Evolutionary conservation across 345 rosid species (phyloP).

Genomic region (Dipteronia sinensis): DNA sequence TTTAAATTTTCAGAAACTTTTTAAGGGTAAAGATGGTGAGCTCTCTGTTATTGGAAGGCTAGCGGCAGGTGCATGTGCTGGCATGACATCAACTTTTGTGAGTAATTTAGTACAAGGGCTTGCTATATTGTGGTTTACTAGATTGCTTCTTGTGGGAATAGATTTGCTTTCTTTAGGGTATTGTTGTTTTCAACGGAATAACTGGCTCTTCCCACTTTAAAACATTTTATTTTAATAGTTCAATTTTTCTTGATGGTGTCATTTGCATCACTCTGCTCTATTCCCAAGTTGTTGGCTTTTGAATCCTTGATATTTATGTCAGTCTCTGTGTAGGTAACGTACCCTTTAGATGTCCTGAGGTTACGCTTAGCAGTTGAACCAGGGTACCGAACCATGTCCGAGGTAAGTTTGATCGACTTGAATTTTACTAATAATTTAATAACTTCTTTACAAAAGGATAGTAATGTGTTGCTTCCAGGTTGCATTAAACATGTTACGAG

Average conservation of each 20-base stretch:
- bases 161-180: not conserved
- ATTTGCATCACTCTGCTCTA: not conserved
- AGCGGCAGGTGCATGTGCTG: constrained; percentile 99
- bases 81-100: constrained; percentile 98
- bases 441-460: constrained; percentile 10
- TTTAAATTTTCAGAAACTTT: constrained; percentile 67
- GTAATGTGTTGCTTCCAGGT: constrained; percentile 47
- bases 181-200: not conserved
- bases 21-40: constrained; percentile 72
- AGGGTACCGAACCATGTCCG: constrained; percentile 77
- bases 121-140: constrained; percentile 4
- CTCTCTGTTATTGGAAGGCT: constrained; percentile 92
- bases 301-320: not conserved
- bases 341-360: constrained; percentile 95
- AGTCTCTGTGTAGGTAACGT: constrained; percentile 62
- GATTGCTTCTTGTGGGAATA: not conserved
- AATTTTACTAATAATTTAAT: constrained; percentile 14
- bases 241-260: constrained; percentile 1
- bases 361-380: constrained; percentile 94
- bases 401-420: constrained; percentile 48
- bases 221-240: not conserved
- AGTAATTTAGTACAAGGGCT: constrained; percentile 31
- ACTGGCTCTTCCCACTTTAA: not conserved
- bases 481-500: constrained; percentile 87
- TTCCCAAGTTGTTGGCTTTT: not conserved